Base-by-base conservation (phyloP, 1,284 basidiomycete genomes). In the Trametes sp. region DNA sequence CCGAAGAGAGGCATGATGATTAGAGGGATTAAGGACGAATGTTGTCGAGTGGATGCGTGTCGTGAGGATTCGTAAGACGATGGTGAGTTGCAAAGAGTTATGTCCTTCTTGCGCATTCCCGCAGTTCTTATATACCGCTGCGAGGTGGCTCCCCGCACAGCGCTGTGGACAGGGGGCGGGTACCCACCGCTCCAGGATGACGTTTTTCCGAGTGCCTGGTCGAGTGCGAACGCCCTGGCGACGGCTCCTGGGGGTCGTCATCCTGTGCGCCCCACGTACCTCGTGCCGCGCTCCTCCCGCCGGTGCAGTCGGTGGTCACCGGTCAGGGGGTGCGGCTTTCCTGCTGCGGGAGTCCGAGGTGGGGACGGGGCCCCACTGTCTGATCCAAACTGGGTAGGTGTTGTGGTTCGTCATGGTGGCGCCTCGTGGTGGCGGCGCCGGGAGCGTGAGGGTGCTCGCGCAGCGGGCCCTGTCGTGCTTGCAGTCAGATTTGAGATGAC, bases 1-100 rank as follows among this genome's bases (percentile, higher is more conserved):
- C 68, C 66, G 51, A 72, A 70, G 55, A 70, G 68, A 33, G 69
- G 68, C 70, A 72, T 72, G 29, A 8, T 68, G 55, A n/a, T 42
- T 29, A 29, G 10, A 14, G 1, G 2, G 45, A 28, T 28, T 46
- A 24, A 26, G 38, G 23, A 41, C 7, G 10, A 6, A 19, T 16
- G 14, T 14, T 16, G 10, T n/a, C 7, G 42, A 31, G 29, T 11
- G 23, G 24, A 57, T 26, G 14, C 35, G 33, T 26, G 21, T 53
- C 35, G 21, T 38, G 4, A 38, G 23, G 35, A 2, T 28, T 53
- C 31, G 23, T 13, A 23, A 38, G 7, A 24, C 14, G 2, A 38
- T 44, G 16, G 5, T n/a, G 8, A 51, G n/a, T 5, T 59, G 31
- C n/a, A n/a, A n/a, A n/a, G n/a, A n/a, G n/a, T n/a, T n/a, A n/a